A percentile compares a stretch with the other conserved stretches of the same genome.
Evolutionary conservation across 768 basidiomycete species (phyloP).

Genomic region (Mycena belliarum): DNA sequence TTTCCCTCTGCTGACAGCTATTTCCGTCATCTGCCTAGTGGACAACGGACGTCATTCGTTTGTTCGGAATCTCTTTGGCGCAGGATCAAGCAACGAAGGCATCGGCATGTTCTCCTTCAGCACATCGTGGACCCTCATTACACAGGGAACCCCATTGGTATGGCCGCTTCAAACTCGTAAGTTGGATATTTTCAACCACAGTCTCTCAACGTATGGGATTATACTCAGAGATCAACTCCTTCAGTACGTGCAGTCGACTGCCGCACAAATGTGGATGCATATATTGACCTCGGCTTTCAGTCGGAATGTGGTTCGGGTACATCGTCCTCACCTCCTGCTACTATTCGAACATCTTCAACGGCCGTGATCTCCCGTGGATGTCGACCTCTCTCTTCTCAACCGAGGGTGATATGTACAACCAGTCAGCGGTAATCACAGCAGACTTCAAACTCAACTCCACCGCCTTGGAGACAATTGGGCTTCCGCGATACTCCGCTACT

Average conservation of each 20-base stretch:
- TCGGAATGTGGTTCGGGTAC: slow-evolving; percentile 52
- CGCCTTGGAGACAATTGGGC: slow-evolving; percentile 26
- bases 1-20: slow-evolving; percentile 37
- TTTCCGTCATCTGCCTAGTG: slow-evolving; percentile 49
- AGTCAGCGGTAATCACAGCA: slow-evolving; percentile 39
- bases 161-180: slow-evolving; percentile 58
- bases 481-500: slow-evolving; percentile 45
- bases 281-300: slow-evolving; percentile 23
- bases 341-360: slow-evolving; percentile 48
- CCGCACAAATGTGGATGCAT: not conserved
- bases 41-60: slow-evolving; percentile 48
- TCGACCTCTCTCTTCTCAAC: slow-evolving; percentile 44
- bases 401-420: slow-evolving; percentile 42
- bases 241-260: slow-evolving; percentile 28
- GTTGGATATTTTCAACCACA: slow-evolving; percentile 17
- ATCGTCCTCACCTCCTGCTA: slow-evolving; percentile 41
- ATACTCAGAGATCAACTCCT: slow-evolving; percentile 44
- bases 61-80: slow-evolving; percentile 43
- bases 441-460: slow-evolving; percentile 37
- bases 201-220: not conserved
- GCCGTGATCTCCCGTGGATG: slow-evolving; percentile 47
- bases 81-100: slow-evolving; percentile 53
- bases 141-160: slow-evolving; percentile 53
- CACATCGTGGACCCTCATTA: slow-evolving; percentile 55
- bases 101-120: slow-evolving; percentile 49